Conservation (phyloP, 495 filamentous ascomycete genomes). For the Podospora australis region DNA sequence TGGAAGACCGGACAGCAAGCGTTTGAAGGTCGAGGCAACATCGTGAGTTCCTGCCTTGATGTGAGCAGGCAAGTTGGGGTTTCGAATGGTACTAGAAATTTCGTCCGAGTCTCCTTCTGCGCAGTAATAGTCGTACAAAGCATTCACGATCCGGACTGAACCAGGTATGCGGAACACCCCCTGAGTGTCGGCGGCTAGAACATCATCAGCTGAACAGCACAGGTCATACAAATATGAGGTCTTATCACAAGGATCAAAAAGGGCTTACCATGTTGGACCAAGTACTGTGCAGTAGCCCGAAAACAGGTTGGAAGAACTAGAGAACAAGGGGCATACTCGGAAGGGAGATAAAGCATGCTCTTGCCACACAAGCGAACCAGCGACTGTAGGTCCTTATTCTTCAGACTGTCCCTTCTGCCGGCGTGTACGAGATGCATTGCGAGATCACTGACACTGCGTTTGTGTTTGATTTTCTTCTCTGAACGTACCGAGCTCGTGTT, state of each 20-base stretch:
- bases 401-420: slow-evolving; percentile 49
- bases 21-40: slow-evolving; percentile 67
- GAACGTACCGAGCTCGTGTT: slow-evolving; percentile 23
- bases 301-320: slow-evolving; percentile 68
- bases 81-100: slow-evolving; percentile 46
- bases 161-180: slow-evolving; percentile 64
- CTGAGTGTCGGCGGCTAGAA: slow-evolving; percentile 38
- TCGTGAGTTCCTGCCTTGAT: slow-evolving; percentile 56
- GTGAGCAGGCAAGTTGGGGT: slow-evolving; percentile 48
- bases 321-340: slow-evolving; percentile 56
- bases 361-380: slow-evolving; percentile 69
- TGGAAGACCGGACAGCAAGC: slow-evolving; percentile 61
- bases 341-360: slow-evolving; percentile 59
- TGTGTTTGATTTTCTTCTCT: slow-evolving; percentile 29
- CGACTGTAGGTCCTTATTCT: slow-evolving; percentile 54
- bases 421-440: slow-evolving; percentile 41
- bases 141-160: slow-evolving; percentile 45
- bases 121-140: slow-evolving; percentile 58
- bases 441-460: slow-evolving; percentile 45
- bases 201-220: slow-evolving; percentile 13
- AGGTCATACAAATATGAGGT: too few relatives aligned
- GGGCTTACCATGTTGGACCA: slow-evolving; percentile 58
- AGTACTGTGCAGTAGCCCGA: slow-evolving; percentile 60
- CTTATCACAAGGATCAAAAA: background rate
- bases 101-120: slow-evolving; percentile 42